Base-by-base conservation (phyloP, 495 filamentous ascomycete genomes). In the Trichoderma gamsii region DNA sequence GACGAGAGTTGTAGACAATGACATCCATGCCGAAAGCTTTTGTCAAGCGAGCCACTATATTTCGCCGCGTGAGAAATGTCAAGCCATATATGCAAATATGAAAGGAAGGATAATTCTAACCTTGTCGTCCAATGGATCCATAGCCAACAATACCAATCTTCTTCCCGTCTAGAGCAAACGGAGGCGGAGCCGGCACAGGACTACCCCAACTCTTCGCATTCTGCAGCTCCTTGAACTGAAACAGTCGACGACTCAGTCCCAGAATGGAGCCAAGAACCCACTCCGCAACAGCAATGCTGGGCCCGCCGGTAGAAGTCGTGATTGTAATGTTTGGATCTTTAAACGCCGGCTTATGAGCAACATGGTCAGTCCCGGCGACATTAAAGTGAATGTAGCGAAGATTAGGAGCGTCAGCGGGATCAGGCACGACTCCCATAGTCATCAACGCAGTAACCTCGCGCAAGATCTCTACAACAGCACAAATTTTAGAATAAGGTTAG, bases 1-100 rank as follows among this genome's bases (percentile, higher is more conserved):
- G 84, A 5, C 82, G 83, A 2, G 90, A 90, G 2, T 91, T 96
- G 80, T 91, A 93, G 13, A 91, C 92, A 68, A 92, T 81, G 21
- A 97, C 86, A 27, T 88, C 84, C 87, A 92, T 92, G 2, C 92
- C 92, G 69, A 95, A 75, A 4, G 89, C 89, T 6, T 84, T 82
- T 3, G 84, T 86, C 1, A 95, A 81, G 18, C 88, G 83, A n/a
- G 85, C 92, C 65, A 87, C 84, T 68, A 93, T 90, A 23, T n/a
- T 11, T n/a, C 51, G 25, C 4, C 8, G 9, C 12, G 12, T 46
- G 1, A 46, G 43, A 16, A 56, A 23, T 25, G 51, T 6, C 51
- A n/a, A 11, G 16, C 18, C 51, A 25, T 25, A 21, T 21, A 8
- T 38, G 8, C 7, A 21, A 4, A 29, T 29, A 29, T 29, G 29